Evolutionary conservation across 2,329 filamentous ascomycete species (phyloP), one percentile per base, ranked within the genome.

Genomic region (Ampelomyces quisqualis): DNA sequence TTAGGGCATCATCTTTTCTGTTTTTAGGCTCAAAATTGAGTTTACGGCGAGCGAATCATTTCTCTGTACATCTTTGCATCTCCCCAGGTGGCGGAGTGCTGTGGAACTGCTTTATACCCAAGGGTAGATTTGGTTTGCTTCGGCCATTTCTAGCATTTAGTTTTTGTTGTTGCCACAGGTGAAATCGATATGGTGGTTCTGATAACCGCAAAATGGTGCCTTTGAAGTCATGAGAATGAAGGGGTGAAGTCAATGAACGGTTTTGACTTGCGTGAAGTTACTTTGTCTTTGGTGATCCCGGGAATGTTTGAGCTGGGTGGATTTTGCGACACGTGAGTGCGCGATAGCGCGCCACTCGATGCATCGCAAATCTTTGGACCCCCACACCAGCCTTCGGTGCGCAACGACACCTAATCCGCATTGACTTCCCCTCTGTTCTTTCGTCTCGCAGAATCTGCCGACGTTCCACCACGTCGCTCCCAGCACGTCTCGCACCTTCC

Each of bases 281-380:
- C n/a, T 28, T 14, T 4, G 9, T 26, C 9, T 26, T 5, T 26
- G 23, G 23, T 26, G 23, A 5, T n/a, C 7, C 3, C 11, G 11
- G 10, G 14, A 18, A 2, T 29, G 11, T 19, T n/a, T 4, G 14
- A 8, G 9, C 9, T 34, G 4, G 10, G 15, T 19, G 5, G 11
- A 6, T 18, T 3, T 19, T 6, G 19, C 10, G 14, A 31, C 47
- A 49, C 47, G 48, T 51, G 47, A 45, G 26, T 32, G n/a, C 50
- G 48, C 34, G 48, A 35, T 10, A 43, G 24, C 47, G 50, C 45
- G 51, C 33, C 27, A 30, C 27, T 21, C 34, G 26, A 15, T 13
- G 11, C 13, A n/a, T 18, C 17, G 21, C 32, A 14, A 7, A 22
- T 17, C 13, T 17, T 24, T 8, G 13, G 14, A 26, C 9, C 22